Evolutionary conservation across 1,139 yeast species (phyloP).

Genomic region (Suhomyces coccinellae): DNA sequence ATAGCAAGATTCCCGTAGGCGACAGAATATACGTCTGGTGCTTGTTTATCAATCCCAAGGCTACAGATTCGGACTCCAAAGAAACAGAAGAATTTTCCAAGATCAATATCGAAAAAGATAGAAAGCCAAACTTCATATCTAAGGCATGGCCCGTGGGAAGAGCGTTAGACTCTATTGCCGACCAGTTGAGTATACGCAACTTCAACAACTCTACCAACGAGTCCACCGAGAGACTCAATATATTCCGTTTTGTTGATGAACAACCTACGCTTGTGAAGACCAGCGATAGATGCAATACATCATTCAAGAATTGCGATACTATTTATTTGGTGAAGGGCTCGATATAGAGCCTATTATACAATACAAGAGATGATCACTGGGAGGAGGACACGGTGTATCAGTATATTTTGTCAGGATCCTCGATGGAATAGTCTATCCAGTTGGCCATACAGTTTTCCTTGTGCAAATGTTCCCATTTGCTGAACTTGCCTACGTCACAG

Average conservation of each 20-base stretch:
- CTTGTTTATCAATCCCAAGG: constrained; percentile 43
- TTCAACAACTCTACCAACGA: constrained; percentile 53
- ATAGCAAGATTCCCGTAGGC: constrained; percentile 48
- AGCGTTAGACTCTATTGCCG: constrained; percentile 68
- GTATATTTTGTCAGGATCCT: neutral
- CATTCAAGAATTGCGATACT: constrained; percentile 50
- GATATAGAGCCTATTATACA: neutral
- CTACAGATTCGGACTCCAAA: constrained; percentile 19
- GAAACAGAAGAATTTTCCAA: constrained; percentile 26
- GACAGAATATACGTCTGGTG: constrained; percentile 70
- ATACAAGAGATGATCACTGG: neutral
- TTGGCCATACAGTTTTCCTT: constrained; percentile 73
- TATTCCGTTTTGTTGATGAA: constrained; percentile 39
- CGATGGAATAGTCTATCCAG: constrained; percentile 58
- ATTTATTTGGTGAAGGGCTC: constrained; percentile 60
- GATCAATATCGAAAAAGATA: constrained; percentile 30
- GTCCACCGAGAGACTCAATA: constrained; percentile 41
- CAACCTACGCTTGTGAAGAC: constrained; percentile 30
- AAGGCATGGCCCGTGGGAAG: constrained; percentile 77
- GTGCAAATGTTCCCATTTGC: constrained; percentile 41
- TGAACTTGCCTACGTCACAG: constrained; percentile 49
- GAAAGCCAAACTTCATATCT: constrained; percentile 52
- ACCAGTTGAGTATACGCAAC: constrained; percentile 53
- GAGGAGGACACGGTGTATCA: no score
- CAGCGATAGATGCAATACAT: constrained; percentile 43